These are phyloP conservation scores for Phytophthora megakarya DNA, from an alignment of 352 stramenopile genomes.

Conservation along the genomic window DNA sequence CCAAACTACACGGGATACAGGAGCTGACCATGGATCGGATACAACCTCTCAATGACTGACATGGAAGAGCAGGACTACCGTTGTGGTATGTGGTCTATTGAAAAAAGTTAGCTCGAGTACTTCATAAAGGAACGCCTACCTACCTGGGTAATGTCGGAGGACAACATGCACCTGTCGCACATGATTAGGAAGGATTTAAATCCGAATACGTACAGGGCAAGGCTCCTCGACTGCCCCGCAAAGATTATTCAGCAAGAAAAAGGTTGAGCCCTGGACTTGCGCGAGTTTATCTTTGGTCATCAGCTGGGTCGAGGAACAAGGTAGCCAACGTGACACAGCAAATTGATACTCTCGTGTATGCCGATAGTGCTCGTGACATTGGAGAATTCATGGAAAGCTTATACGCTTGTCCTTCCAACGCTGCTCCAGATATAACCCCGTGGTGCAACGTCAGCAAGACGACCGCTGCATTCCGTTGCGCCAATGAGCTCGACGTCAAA, in stretches of 20 bases:
- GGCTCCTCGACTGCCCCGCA: conserved; percentile 34
- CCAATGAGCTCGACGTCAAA: too few species aligned
- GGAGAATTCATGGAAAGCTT: too few species aligned
- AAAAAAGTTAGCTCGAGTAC: conserved; percentile 69
- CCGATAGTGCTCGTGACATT: too few species aligned
- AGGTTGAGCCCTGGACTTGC: conserved; percentile 52
- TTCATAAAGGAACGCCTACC: conserved; percentile 61
- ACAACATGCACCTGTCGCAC: conserved; percentile 72
- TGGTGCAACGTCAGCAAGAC: too few species aligned
- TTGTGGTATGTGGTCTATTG: conserved; percentile 69
- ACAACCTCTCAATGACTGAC: conserved; percentile 32
- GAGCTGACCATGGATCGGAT: conserved; percentile 57
- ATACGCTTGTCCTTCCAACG: too few species aligned
- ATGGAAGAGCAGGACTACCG: conserved; percentile 65
- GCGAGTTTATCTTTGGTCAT: conserved; percentile 66
- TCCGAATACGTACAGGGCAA: conserved; percentile 55
- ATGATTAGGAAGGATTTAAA: conserved; percentile 72
- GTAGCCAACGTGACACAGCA: too few species aligned
- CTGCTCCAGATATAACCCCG: too few species aligned
- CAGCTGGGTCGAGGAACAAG: conserved; percentile 47
- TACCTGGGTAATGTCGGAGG: conserved; percentile 56
- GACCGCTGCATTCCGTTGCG: too few species aligned
- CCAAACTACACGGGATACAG: conserved; percentile 51
- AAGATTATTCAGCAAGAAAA: not conserved
- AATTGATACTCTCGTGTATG: too few species aligned